Evolutionary conservation across 2,329 filamentous ascomycete species (phyloP).

Genomic region (Ophiognomonia clavigignenti-juglandacearum): DNA sequence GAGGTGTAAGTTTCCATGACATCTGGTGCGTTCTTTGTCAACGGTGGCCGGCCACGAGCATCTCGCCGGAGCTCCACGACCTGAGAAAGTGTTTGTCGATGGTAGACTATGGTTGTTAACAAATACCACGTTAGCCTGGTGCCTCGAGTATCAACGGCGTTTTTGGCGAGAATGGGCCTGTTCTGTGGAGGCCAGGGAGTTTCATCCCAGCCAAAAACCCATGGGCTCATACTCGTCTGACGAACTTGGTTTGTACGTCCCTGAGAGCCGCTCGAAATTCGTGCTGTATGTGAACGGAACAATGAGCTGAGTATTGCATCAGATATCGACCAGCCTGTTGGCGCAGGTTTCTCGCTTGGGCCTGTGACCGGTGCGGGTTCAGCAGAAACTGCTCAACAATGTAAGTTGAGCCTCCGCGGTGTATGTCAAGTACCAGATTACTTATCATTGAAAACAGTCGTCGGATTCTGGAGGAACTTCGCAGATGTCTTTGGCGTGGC

Average conservation of each 20-base stretch:
- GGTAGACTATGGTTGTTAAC: neutral
- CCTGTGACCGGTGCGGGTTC: conserved; percentile 1
- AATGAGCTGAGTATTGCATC: too few species aligned
- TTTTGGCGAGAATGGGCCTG: neutral
- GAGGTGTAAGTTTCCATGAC: neutral
- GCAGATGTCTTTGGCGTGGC: conserved; percentile 48
- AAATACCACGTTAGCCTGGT: neutral
- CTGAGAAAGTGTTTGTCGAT: neutral
- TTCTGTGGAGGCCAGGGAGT: conserved; percentile 1
- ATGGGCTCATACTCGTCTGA: conserved; percentile 1
- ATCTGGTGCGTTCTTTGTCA: too few species aligned
- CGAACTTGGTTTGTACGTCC: conserved; percentile 3
- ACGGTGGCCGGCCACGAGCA: neutral
- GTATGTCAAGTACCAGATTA: neutral
- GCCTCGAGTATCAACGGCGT: neutral
- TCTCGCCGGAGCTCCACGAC: too few species aligned
- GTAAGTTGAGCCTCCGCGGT: neutral
- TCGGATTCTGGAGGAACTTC: conserved; percentile 34
- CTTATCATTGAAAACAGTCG: neutral
- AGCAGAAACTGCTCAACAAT: conserved; percentile 1
- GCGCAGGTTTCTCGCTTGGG: neutral
- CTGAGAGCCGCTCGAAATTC: too few species aligned
- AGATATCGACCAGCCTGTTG: conserved; percentile 3
- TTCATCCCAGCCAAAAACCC: neutral
- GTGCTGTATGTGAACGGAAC: neutral